Base-by-base conservation (phyloP, 768 basidiomycete genomes). In the Calocera cornea region DNA sequence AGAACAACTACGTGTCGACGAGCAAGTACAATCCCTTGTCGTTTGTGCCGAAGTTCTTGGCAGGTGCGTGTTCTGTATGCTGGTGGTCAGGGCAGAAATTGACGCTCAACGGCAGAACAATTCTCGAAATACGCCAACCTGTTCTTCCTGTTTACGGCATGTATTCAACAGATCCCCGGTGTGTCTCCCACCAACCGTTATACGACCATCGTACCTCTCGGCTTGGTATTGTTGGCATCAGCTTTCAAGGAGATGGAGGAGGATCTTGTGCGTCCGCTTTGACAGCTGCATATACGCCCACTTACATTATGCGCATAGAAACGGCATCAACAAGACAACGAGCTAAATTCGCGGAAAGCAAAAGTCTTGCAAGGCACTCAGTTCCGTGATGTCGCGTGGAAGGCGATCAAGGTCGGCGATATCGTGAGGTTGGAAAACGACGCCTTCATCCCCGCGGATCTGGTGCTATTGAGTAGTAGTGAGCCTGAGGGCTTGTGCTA, bases 91-190 rank as follows among this genome's bases (percentile, higher is more conserved):
- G 54, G 11, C 24, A 29, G 24, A 68, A 27, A 38, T 34, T 64
- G 64, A 64, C 71, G 67, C 69, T 47, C 24, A 11, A 31, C 33
- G 64, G 5, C 78, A 95, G 95, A 95, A 76, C 94, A 97, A 85
- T 97, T 97, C 81, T 94, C 92, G 49, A 92, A 97, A 84, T 97
- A 97, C 75, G 95, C 97, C 71, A 98, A 99, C 75, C 65, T 98
- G 69, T 99, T 99, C 82, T 99, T 99, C 83, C 81, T 99, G 68
- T 98, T 99, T 80, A 97, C 95, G 34, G 92, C 92, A 22, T 87
- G 83, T 77, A 98, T 98, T 64, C 95, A 98, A 74, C 97, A 99
- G 79, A 94, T 99, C 71, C 97, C 97, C 17, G 91, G 87, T 72
- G 95, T 99, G 7, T 99, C 97, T 0, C 97, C 97, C 17, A 98